Base-by-base conservation (phyloP, 192 early-diverging fungal genomes). In the Coemansia sp. region DNA sequence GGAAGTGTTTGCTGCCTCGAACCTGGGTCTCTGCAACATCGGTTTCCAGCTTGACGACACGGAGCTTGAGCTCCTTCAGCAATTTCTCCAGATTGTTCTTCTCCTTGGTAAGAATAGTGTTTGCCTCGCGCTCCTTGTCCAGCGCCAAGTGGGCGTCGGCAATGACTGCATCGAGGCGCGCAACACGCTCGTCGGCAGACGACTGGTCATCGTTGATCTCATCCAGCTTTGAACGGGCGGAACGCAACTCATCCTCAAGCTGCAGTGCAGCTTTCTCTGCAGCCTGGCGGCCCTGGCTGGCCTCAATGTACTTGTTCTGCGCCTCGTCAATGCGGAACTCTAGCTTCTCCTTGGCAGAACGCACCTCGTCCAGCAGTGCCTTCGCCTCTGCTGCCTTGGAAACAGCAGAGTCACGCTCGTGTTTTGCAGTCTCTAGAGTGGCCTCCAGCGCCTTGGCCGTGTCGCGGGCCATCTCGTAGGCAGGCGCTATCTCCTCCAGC, bases 21-120 rank as follows among this genome's bases (percentile, higher is more conserved):
- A 87, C 81, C 21, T 85, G 86, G 41, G 86, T 86, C 18, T 87
- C 86, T 15, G 89, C 77, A 16, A 85, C 86, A 21, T 86, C 84
- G 2, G 88, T 77, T 71, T 96, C 95, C 42, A 94, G 80, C 53
- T 92, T 93, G 56, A 92, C 78, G 37, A 95, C 77, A 9, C 92
- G 88, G 39, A 87, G 81, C 26, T 87, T 87, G 49, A 94, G 84
- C 75, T 94, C 92, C 69, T 93, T 93, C 57, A 93, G 79, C 64
- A 90, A 87, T 76, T 93, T 94, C 70, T 96, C 93, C n/a, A 95
- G 84, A 16, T 69, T 60, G 42, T 86, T 72, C 85, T 92, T 85
- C 66, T 92, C 92, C 76, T 92, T 95, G 63, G 84, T 85, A 16
- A 96, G 79, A 53, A 92, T 91, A 18, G 85, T 86, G 67, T 90